Evolutionary conservation across 345 rosid species (phyloP), one percentile per base, ranked within the genome.

Genomic region (Euphorbia peplus): DNA sequence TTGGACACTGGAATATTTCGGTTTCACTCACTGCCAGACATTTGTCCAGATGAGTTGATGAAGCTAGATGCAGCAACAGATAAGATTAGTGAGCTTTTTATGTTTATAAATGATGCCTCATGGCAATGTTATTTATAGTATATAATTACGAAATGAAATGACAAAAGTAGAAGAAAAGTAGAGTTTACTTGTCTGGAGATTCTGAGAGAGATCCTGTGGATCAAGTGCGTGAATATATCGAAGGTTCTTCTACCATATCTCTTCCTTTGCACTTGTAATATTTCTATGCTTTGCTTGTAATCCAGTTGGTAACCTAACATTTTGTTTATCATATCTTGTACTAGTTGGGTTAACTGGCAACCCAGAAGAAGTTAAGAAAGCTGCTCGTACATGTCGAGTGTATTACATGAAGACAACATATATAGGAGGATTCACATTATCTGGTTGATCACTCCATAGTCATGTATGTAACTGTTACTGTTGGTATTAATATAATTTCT

Each of bases 391-490:
- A 28, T 95, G 85, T 73, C 88, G 98, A 57, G 96, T 95, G 30
- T 95, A 95, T 76, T 95, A 88, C 78, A 95, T 95, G 99, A 95
- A 95, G 81, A 90, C 97, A 1, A 87, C 78, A 21, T n/a, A n/a
- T n/a, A n/a, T 98, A 88, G 73, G 98, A 95, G 83, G 98, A 92
- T 79, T 90, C 96, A 3, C 98, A 95, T 80, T 95, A 95, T 81
- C 99, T 92, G 47, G 97, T 92, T 52, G 99, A 95, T 82, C 99
- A 91, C 87, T 91, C 98, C 70, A 92, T 95, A 51, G 92, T 95
- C 82, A 92, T 87, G 98, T 92, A 88, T 4, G 87, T 68, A 48
- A 32, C 51, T 58, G 4, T n/a, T n/a, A n/a, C n/a, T n/a, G n/a
- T 30, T 29, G 51, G 18, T 25, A 37, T 42, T 32, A 22, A 29